These are phyloP conservation scores for Shiraia sp. DNA, from an alignment of 2,329 filamentous ascomycete species.

Conservation along the genomic window DNA sequence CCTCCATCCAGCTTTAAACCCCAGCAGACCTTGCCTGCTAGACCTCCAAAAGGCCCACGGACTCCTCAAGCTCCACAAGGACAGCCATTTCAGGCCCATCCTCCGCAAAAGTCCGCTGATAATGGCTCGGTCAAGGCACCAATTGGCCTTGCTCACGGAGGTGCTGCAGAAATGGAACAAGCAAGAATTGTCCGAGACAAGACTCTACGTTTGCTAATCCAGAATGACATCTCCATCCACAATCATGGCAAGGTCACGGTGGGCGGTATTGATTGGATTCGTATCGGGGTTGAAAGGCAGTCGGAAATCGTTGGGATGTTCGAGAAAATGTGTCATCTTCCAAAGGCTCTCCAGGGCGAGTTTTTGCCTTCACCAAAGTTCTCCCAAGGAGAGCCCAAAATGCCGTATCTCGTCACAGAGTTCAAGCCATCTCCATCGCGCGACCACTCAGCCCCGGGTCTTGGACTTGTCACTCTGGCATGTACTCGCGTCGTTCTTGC, in stretches of 20 bases:
- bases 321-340: slow-evolving; percentile 32
- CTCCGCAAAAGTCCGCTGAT: neutral
- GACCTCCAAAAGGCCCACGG: too few relatives aligned
- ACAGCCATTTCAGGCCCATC: neutral
- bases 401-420: slow-evolving; percentile 18
- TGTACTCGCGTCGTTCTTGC: slow-evolving; percentile 35
- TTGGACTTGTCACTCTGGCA: slow-evolving; percentile 27
- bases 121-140: neutral
- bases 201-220: slow-evolving; percentile 32
- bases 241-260: slow-evolving; percentile 29
- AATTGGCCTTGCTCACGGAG: slow-evolving; percentile 9
- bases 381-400: slow-evolving; percentile 24
- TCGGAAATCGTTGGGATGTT: slow-evolving; percentile 22
- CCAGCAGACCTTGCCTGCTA: too few relatives aligned
- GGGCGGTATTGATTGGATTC: slow-evolving; percentile 28
- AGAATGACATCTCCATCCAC: slow-evolving; percentile 31
- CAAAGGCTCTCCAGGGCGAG: slow-evolving; percentile 28
- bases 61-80: too few relatives aligned
- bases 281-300: slow-evolving; percentile 29
- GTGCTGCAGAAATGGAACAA: slow-evolving; percentile 29
- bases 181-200: slow-evolving; percentile 26
- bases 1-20: too few relatives aligned
- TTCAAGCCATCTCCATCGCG: slow-evolving; percentile 26
- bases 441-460: slow-evolving; percentile 10
- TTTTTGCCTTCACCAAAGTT: slow-evolving; percentile 32